A percentile compares a stretch with the other conserved stretches of the same genome.
Evolutionary conservation across 352 stramenopile species (phyloP).

Genomic region (Globisporangium nodosum): DNA sequence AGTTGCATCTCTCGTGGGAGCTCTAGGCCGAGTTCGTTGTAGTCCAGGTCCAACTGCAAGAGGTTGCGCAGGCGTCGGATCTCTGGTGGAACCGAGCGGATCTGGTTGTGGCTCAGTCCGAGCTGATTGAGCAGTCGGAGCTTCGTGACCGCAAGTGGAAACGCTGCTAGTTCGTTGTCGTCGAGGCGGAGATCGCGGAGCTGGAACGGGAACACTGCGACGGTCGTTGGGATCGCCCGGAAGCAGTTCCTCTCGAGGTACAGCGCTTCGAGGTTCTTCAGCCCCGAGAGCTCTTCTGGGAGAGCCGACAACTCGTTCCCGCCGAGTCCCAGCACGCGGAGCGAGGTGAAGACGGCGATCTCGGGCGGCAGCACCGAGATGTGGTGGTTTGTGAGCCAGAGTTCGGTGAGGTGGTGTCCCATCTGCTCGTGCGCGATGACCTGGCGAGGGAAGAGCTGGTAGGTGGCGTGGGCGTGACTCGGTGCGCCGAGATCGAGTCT

Average conservation of each 20-base stretch:
- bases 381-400: conserved; percentile 68
- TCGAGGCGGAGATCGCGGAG: conserved; percentile 51
- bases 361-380: conserved; percentile 33
- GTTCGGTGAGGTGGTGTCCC: conserved; percentile 35
- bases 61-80: conserved; percentile 55
- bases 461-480: not conserved
- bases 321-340: conserved; percentile 52
- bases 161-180: conserved; percentile 36
- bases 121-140: conserved; percentile 51
- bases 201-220: conserved; percentile 26
- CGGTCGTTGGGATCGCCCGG: conserved; percentile 24
- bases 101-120: conserved; percentile 50
- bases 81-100: conserved; percentile 31
- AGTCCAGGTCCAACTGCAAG: conserved; percentile 60
- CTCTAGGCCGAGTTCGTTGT: conserved; percentile 38
- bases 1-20: conserved; percentile 31
- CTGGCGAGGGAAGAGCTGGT: conserved; percentile 36
- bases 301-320: conserved; percentile 50
- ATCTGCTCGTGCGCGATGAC: conserved; percentile 27
- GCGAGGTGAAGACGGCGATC: conserved; percentile 34
- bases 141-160: conserved; percentile 47
- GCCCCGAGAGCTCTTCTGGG: conserved; percentile 26
- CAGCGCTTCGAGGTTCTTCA: conserved; percentile 41
- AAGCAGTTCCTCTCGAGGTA: conserved; percentile 67
- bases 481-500: conserved; percentile 39